phyloP scores from a whole-genome alignment of 2,329 filamentous ascomycete species.

The Leptographium flavum region DNA sequence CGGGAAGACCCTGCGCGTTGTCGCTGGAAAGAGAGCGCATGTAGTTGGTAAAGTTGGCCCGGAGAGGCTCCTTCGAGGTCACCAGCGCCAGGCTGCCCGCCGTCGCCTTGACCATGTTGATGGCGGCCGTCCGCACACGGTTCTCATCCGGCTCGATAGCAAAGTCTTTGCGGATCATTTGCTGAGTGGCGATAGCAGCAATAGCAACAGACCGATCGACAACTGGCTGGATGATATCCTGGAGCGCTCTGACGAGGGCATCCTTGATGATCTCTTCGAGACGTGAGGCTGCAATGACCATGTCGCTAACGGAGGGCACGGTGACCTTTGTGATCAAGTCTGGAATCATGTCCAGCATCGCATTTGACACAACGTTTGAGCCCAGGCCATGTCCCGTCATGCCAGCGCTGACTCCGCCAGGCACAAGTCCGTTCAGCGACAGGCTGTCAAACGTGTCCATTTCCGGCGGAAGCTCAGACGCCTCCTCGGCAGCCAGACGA shows the following conservation, averaged over 20 bases:
- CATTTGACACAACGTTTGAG: conserved; percentile 58
- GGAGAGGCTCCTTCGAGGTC: conserved; percentile 93
- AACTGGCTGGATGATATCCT: conserved; percentile 93
- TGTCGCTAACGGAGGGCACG: conserved; percentile 68
- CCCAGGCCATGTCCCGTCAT: conserved; percentile 42
- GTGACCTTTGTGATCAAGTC: conserved; percentile 68
- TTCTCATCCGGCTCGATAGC: conserved; percentile 84
- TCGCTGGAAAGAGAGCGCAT: conserved; percentile 58
- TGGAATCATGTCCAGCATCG: conserved; percentile 67
- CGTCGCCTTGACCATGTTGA: conserved; percentile 89
- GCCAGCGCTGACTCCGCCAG: conserved; percentile 36
- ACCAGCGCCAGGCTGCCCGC: conserved; percentile 88
- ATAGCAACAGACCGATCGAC: conserved; percentile 97
- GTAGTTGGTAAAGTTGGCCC: conserved; percentile 95
- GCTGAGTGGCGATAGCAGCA: conserved; percentile 87
- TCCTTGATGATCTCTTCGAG: conserved; percentile 66
- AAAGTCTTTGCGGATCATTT: conserved; percentile 94
- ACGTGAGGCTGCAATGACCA: conserved; percentile 57
- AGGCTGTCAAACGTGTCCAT: conserved; percentile 75
- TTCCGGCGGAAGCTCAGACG: conserved; percentile 47
- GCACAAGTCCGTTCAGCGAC: conserved; percentile 58
- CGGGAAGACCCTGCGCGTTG: conserved; percentile 70
- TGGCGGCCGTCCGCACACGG: conserved; percentile 69
- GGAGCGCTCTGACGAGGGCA: conserved; percentile 78
- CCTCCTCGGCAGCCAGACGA: conserved; percentile 49